Evolutionary conservation across 2,329 filamentous ascomycete genomes (phyloP), one percentile per base, ranked within the genome.

Genomic region (Fusarium drepaniforme): DNA sequence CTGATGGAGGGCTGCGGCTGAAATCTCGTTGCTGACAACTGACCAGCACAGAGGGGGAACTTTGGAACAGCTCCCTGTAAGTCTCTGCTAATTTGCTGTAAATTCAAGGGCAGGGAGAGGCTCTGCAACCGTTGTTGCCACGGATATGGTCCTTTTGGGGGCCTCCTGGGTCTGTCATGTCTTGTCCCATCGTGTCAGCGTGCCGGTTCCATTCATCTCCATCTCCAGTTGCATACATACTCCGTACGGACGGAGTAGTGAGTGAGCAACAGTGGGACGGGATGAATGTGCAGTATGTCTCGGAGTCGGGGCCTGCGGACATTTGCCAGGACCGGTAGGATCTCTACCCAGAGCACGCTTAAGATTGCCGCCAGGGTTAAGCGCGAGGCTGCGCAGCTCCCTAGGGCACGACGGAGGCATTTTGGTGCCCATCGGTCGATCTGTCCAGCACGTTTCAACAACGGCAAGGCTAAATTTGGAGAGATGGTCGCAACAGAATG

Each of bases 1-100:
- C 77, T 77, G 76, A 78, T 77, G 72, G 67, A 73, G 69, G 66
- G 67, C 74, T 79, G 75, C 77, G 77, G 77, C 77, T 79, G 77
- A 78, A 74, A 72, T 65, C 65, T 70, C 71, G 49, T 57, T 72
- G 77, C 75, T 75, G 75, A 70, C 75, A 37, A 58, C 42, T 38
- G 67, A 65, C 69, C 70, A 70, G 64, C 70, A 37, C 68, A 72
- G 51, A 69, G 33, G 53, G 33, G 53, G 57, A 58, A 75, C 73
- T 75, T 73, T 71, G 42, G 15, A 21, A 64, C 62, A 30, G 23
- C 30, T 66, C 64, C 40, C 42, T 56, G 61, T 49, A 64, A 30
- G 16, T 18, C 37, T 25, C 46, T 37, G 28, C 49, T 40, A 37
- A 59, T 51, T 62, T 67, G 64, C 65, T 44, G 15, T 8, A 49